Evolutionary conservation across 257 asterid genomes (phyloP).

Genomic region (Ocimum tenuiflorum): DNA sequence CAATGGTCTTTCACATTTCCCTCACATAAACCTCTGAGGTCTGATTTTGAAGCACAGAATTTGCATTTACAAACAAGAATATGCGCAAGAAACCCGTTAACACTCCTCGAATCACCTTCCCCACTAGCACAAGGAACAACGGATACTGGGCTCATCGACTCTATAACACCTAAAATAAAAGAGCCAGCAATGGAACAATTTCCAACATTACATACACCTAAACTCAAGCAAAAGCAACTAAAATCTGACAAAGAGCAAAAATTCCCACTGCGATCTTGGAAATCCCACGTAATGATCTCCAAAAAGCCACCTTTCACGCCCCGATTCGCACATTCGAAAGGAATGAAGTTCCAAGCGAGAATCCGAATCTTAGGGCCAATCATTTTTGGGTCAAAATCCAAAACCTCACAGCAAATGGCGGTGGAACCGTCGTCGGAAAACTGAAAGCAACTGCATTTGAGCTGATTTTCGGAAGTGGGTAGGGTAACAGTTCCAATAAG

Average conservation of each 20-base stretch:
- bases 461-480: constrained; percentile 26
- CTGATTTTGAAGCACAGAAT: constrained; percentile 38
- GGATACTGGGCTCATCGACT: constrained; percentile 59
- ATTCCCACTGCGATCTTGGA: constrained; percentile 15
- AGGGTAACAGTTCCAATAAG: constrained; percentile 56
- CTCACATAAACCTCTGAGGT: constrained; percentile 24
- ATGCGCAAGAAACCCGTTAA: constrained; percentile 62
- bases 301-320: constrained; percentile 48
- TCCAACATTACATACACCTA: constrained; percentile 22
- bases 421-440: constrained; percentile 59
- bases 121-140: constrained; percentile 45
- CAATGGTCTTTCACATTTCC: constrained; percentile 31
- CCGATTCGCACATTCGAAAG: constrained; percentile 26
- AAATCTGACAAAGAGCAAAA: constrained; percentile 21
- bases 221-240: constrained; percentile 29
- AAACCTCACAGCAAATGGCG: constrained; percentile 62
- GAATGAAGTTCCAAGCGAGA: constrained; percentile 74
- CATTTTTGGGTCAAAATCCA: constrained; percentile 42
- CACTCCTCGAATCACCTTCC: constrained; percentile 17
- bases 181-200: constrained; percentile 18
- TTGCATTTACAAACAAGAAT: constrained; percentile 60
- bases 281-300: constrained; percentile 73
- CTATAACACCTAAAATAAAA: constrained; percentile 43
- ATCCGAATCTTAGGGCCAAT: constrained; percentile 39
- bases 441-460: constrained; percentile 49